phyloP scores from a whole-genome alignment of 495 filamentous ascomycete species.

The Hapsidospora chrysogenum region DNA sequence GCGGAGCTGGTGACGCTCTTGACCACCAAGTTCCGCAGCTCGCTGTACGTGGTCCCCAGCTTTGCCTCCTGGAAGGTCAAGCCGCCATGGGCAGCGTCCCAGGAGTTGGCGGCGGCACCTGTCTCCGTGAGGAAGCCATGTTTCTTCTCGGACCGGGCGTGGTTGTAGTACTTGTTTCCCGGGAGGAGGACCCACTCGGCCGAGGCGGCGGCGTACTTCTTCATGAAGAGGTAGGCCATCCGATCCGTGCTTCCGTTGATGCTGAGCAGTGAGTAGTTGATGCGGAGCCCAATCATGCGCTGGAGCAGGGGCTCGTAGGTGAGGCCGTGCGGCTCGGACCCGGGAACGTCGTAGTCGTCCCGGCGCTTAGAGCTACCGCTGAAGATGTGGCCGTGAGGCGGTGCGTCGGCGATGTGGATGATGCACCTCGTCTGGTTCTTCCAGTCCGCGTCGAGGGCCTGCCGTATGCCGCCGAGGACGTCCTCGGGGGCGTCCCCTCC shows the following conservation, averaged over 20 bases:
- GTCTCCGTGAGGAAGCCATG: no score
- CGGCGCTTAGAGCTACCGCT: background rate
- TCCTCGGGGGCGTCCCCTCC: slow-evolving; percentile 16
- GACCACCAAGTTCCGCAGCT: slow-evolving; percentile 15
- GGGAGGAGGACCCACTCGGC: slow-evolving; percentile 10
- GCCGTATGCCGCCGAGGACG: slow-evolving; percentile 14
- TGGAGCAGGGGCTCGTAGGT: slow-evolving; percentile 11
- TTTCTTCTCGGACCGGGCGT: background rate
- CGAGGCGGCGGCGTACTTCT: slow-evolving; percentile 9
- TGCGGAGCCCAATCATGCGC: slow-evolving; percentile 11
- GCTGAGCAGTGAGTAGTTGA: slow-evolving; percentile 20
- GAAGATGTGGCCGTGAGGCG: slow-evolving; percentile 14
- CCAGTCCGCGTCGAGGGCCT: slow-evolving; percentile 15
- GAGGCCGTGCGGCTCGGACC: slow-evolving; percentile 17
- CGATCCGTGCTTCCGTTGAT: slow-evolving; percentile 14
- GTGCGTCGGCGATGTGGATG: slow-evolving; percentile 21
- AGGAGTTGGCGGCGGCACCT: background rate
- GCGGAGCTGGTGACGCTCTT: slow-evolving; percentile 15
- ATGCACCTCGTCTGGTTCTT: slow-evolving; percentile 17
- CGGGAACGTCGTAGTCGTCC: slow-evolving; percentile 11
- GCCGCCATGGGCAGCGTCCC: background rate
- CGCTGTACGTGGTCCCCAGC: slow-evolving; percentile 12
- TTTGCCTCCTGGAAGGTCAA: slow-evolving; percentile 12
- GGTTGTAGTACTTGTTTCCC: slow-evolving; percentile 10
- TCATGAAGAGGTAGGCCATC: slow-evolving; percentile 14